Evolutionary conservation across 306 rosid species (phyloP), one percentile per base, ranked within the genome.

Genomic region (Cucurbita argyrosperma): DNA sequence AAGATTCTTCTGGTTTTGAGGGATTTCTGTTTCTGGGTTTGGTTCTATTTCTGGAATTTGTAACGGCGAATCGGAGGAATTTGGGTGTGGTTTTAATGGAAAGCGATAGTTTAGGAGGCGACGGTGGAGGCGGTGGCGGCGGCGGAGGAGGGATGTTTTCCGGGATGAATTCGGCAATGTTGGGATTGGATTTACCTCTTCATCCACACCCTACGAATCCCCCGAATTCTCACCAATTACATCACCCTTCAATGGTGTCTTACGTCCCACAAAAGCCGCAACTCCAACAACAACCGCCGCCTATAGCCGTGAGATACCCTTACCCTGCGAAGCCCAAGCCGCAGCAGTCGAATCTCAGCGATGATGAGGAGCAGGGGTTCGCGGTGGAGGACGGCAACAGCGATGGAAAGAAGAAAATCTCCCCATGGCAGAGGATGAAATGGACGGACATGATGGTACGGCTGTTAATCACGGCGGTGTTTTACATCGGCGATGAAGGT

Each of bases 381-480:
- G 82, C 76, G 3, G 84, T 74, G 13, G 92, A 85, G 15, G 91
- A 87, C 39, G 75, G 58, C 43, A 61, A 80, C 7, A 84, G 84
- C 3, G 91, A 90, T 46, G 87, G 82, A 51, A 90, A 89, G 80
- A 87, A 74, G 84, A 93, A 87, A 30, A 73, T 80, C 2, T 88
- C 97, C 6, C 97, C 90, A 0, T 94, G 99, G 99, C 99, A 94
- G 79, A 88, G 99, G 79, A 94, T 94, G 97, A 94, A 89, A 82
- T 94, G 99, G 99, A 94, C 97, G 0, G 92, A 88, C 19, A 83
- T 84, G 15, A 94, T 94, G 99, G 95, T 94, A 0, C 81, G 84
- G 89, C 84, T 89, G 10, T 80, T 94, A 49, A 89, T 94, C 10
- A 94, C 87, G 90, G 97, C 99, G 42, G 97, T 94, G 74, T 89